These are phyloP conservation scores for Trichopus zeylanicus DNA, from an alignment of 116 monocot species.

Conservation along the genomic window DNA sequence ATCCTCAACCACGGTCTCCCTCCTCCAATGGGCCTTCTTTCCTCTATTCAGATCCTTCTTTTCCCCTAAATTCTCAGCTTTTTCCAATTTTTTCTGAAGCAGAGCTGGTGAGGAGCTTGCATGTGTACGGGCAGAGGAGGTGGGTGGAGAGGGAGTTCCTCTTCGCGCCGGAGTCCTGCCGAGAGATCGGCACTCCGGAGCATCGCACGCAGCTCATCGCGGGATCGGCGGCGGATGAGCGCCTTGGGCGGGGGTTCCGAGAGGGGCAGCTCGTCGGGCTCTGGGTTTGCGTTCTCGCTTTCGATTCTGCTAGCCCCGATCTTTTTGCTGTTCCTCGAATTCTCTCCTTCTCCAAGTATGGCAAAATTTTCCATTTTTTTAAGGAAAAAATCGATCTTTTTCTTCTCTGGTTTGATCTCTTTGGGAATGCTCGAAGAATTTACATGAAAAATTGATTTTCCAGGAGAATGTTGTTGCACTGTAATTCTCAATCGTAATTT, in stretches of 20 bases:
- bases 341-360: conserved; percentile 7
- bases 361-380: background rate
- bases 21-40: background rate
- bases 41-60: background rate
- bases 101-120: conserved; percentile 27
- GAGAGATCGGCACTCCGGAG: conserved; percentile 5
- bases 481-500: no score
- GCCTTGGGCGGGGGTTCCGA: background rate
- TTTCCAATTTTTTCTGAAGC: background rate
- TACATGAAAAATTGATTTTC: no score
- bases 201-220: background rate
- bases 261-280: conserved; percentile 17
- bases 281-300: conserved; percentile 23
- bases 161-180: conserved; percentile 12
- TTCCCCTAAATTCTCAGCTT: background rate
- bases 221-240: background rate
- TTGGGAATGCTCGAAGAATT: background rate
- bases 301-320: background rate
- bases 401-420: background rate
- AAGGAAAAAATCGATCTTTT: background rate
- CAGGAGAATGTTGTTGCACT: no score
- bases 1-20: conserved; percentile 15
- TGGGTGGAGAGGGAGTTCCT: conserved; percentile 31
- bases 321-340: background rate
- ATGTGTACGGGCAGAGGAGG: conserved; percentile 13